phyloP scores from a whole-genome alignment of 1,284 basidiomycete genomes.

The Malassezia japonica region DNA sequence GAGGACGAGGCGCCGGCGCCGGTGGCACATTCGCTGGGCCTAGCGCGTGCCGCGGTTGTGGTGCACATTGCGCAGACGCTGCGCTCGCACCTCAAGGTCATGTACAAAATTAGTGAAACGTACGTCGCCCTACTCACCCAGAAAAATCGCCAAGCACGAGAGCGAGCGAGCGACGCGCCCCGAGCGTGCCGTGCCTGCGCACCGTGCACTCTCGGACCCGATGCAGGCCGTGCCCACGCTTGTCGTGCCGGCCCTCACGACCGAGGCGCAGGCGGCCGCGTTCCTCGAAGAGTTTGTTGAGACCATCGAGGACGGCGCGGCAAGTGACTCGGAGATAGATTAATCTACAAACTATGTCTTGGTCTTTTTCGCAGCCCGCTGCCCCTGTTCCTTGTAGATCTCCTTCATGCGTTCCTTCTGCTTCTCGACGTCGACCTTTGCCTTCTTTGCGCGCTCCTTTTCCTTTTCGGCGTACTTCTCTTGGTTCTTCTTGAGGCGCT shows the following conservation, averaged over 20 bases:
- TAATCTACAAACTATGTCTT: constrained; percentile 16
- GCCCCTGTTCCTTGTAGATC: constrained; percentile 32
- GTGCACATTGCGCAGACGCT: constrained; percentile 27
- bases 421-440: constrained; percentile 25
- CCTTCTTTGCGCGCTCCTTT: constrained; percentile 25
- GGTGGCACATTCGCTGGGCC: constrained; percentile 6
- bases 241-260: constrained; percentile 14
- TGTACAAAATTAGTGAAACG: constrained; percentile 33
- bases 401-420: constrained; percentile 41
- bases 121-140: constrained; percentile 6
- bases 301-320: background rate
- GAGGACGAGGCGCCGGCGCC: constrained; percentile 1
- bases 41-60: constrained; percentile 28
- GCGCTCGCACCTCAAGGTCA: constrained; percentile 35
- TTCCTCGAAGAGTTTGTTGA: constrained; percentile 5
- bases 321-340: background rate
- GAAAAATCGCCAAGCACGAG: constrained; percentile 28
- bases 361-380: constrained; percentile 34
- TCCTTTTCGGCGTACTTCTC: constrained; percentile 19
- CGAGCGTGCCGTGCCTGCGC: constrained; percentile 24
- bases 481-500: constrained; percentile 53
- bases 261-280: constrained; percentile 20
- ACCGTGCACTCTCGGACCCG: constrained; percentile 23
- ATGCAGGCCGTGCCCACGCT: constrained; percentile 24
- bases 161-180: constrained; percentile 30